Conservation (phyloP, 768 basidiomycete species). For the Fomitopsis serialis region DNA sequence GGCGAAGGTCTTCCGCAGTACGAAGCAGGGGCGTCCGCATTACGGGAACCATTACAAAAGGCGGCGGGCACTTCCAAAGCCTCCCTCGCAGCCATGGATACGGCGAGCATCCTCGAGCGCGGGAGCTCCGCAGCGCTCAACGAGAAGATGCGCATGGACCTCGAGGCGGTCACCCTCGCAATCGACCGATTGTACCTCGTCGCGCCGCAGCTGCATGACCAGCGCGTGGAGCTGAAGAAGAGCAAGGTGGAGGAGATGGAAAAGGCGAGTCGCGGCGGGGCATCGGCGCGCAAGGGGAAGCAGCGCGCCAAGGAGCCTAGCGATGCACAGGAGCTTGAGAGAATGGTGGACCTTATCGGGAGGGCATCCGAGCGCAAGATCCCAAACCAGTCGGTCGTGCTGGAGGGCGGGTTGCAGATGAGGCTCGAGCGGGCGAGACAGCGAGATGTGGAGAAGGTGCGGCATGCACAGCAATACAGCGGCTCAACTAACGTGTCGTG, state of each 20-base stretch:
- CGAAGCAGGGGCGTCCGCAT: slow-evolving; percentile 14
- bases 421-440: slow-evolving; percentile 49
- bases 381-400: slow-evolving; percentile 61
- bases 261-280: slow-evolving; percentile 48
- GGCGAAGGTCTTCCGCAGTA: slow-evolving; percentile 26
- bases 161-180: slow-evolving; percentile 80
- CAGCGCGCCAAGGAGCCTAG: slow-evolving; percentile 39
- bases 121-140: slow-evolving; percentile 22
- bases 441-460: slow-evolving; percentile 62
- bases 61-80: background rate
- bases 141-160: slow-evolving; percentile 83
- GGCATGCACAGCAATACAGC: too few relatives aligned
- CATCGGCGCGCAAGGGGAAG: slow-evolving; percentile 32
- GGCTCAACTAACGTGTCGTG: too few relatives aligned
- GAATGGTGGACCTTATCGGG: slow-evolving; percentile 65
- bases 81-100: background rate
- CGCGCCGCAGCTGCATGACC: slow-evolving; percentile 85
- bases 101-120: slow-evolving; percentile 1
- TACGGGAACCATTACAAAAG: slow-evolving; percentile 8
- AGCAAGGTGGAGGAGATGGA: slow-evolving; percentile 71
- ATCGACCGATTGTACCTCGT: slow-evolving; percentile 86
- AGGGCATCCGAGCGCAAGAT: slow-evolving; percentile 66
- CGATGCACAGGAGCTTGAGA: slow-evolving; percentile 54
- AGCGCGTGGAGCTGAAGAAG: slow-evolving; percentile 84
- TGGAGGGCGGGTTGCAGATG: slow-evolving; percentile 56